Evolutionary conservation across 108 stramenopile species (phyloP), one percentile per base, ranked within the genome.

Genomic region (Ochromonas danica): DNA sequence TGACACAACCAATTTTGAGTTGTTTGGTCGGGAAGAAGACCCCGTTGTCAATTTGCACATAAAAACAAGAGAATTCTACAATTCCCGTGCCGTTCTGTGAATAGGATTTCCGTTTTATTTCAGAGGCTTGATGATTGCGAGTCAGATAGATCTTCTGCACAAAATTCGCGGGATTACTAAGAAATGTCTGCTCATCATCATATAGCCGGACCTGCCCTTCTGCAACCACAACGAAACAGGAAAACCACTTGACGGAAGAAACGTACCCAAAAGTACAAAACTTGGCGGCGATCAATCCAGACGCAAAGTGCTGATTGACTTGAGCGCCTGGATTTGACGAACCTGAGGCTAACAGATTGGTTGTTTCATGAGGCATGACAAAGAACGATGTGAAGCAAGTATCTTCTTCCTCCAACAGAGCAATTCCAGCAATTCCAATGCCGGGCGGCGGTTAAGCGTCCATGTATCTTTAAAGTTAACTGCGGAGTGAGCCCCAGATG

Each of bases 1-100:
- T 67, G 17, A 67, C 3, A 67, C 63, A 67, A 67, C 63, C 63
- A 10, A 67, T 36, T 67, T 67, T 67, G 31, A 67, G 3, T 67
- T 67, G 33, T 67, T 25, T 28, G 35, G 63, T 67, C 14, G 63
- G 63, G 30, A 67, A 31, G 31, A 67, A 67, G 3, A 67, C 17
- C 6, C 63, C 63, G 31, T 67, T 67, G 31, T 67, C 63, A 28
- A 67, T 36, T 67, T 67, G 14, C 3, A 67, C 25, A 67, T 67
- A 67, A 67, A 67, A 67, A 33, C 63, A 67, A 67, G 6, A 67
- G 10, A 67, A 36, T 25, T 67, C 63, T 10, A 67, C 31, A 51
- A 51, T 51, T 25, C 10, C 6, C 35, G 6, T 31, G 6, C 30
- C 30, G 25, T 67, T 25, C 25, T 67, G 17, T 14, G 27, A 35